Evolutionary conservation across 2,329 filamentous ascomycete species (phyloP).

Genomic region (Alternaria hordeiaustralica): DNA sequence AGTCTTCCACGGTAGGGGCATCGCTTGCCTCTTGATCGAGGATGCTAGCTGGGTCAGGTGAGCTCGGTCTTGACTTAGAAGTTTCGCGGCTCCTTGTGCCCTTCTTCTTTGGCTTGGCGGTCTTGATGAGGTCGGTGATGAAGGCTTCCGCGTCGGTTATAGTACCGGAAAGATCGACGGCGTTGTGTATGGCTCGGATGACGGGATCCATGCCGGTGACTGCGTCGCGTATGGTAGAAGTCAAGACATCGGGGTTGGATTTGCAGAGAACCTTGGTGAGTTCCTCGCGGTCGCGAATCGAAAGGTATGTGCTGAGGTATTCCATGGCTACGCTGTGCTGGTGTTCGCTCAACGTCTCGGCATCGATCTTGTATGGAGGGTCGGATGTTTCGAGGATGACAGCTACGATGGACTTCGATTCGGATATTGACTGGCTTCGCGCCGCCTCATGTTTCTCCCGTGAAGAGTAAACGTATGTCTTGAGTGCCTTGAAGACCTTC

Average conservation of each 20-base stretch:
- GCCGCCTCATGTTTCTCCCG: slow-evolving; percentile 65
- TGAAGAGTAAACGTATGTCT: slow-evolving; percentile 61
- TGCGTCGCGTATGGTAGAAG: slow-evolving; percentile 68
- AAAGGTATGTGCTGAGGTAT: slow-evolving; percentile 74
- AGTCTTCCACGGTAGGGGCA: slow-evolving; percentile 72
- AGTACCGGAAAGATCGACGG: slow-evolving; percentile 73
- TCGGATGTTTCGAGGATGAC: slow-evolving; percentile 65
- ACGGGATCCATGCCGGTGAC: slow-evolving; percentile 76
- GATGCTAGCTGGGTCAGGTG: slow-evolving; percentile 32
- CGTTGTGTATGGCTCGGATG: slow-evolving; percentile 73
- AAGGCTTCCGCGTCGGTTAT: slow-evolving; percentile 72
- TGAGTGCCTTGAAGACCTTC: slow-evolving; percentile 67
- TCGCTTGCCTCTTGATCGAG: slow-evolving; percentile 28
- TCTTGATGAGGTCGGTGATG: slow-evolving; percentile 72
- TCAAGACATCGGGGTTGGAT: slow-evolving; percentile 74
- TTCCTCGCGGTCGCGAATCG: slow-evolving; percentile 74
- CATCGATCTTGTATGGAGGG: slow-evolving; percentile 49
- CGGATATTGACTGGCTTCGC: slow-evolving; percentile 62
- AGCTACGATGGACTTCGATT: slow-evolving; percentile 67
- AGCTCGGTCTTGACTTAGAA: slow-evolving; percentile 29
- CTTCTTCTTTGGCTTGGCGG: slow-evolving; percentile 49
- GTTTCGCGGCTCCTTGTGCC: slow-evolving; percentile 29
- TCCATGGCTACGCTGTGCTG: slow-evolving; percentile 71
- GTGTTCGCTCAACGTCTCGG: slow-evolving; percentile 59
- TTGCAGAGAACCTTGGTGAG: slow-evolving; percentile 72